These are phyloP conservation scores for Suhomyces kilbournensis DNA, from an alignment of 805 yeast species.

Conservation along the genomic window DNA sequence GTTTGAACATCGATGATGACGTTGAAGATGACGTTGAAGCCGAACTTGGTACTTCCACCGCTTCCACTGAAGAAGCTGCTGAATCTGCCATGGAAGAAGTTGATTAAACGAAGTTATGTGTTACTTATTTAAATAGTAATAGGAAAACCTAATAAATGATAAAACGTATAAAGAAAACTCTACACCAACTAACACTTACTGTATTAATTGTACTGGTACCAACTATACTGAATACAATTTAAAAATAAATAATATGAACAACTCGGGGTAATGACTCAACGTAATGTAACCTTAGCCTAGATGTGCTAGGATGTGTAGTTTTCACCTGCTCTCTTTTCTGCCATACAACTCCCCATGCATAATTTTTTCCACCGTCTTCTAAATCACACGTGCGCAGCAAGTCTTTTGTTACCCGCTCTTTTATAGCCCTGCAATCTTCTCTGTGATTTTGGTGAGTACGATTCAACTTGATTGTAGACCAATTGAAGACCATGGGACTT, in stretches of 20 bases:
- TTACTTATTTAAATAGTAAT: constrained; percentile 3
- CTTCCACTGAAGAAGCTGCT: constrained; percentile 60
- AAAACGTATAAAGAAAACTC: neutral
- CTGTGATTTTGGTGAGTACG: neutral
- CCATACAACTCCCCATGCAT: neutral
- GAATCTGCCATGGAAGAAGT: constrained; percentile 99
- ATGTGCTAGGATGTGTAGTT: no score
- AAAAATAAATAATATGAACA: no score
- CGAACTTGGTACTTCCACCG: constrained; percentile 47
- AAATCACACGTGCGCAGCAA: neutral
- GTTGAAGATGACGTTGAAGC: constrained; percentile 44
- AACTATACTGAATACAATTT: no score
- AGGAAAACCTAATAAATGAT: neutral
- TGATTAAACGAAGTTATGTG: constrained; percentile 51
- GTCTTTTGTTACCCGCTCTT: neutral
- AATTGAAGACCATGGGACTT: constrained; percentile 50
- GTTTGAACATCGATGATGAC: constrained; percentile 95
- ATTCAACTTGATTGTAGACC: neutral
- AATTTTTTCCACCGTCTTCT: neutral
- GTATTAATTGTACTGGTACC: no score
- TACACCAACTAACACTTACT: no score
- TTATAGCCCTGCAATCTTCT: neutral
- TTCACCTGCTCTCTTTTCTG: no score
- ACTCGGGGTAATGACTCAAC: no score
- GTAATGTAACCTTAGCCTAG: no score